A percentile compares a stretch with the other conserved stretches of the same genome.
phyloP scores from a whole-genome alignment of 352 stramenopile genomes.

The Plasmopara muralis region DNA sequence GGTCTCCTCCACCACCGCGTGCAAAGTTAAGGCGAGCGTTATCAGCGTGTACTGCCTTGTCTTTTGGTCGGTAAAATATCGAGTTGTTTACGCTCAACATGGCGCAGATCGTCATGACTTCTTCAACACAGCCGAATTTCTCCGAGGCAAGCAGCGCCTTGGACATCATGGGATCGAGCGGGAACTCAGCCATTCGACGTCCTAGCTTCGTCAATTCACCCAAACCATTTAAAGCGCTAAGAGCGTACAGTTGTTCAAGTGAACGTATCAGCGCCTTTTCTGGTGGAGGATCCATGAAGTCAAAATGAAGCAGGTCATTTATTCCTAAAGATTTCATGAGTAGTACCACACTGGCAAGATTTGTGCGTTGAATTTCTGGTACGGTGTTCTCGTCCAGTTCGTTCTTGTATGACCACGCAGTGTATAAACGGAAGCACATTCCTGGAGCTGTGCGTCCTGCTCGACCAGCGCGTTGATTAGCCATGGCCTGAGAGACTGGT shows the following conservation, averaged over 20 bases:
- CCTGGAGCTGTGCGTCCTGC: slow-evolving; percentile 95
- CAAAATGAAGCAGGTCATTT: slow-evolving; percentile 99
- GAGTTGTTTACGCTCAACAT: slow-evolving; percentile 98
- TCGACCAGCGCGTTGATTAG: slow-evolving; percentile 93
- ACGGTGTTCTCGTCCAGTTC: slow-evolving; percentile 98
- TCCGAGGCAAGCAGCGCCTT: slow-evolving; percentile 90
- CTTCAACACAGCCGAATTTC: slow-evolving; percentile 88
- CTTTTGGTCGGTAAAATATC: slow-evolving; percentile 99
- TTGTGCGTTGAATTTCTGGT: slow-evolving; percentile 96
- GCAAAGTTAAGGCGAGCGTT: slow-evolving; percentile 98
- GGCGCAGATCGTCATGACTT: slow-evolving; percentile 95
- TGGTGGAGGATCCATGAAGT: slow-evolving; percentile 99
- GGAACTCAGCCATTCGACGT: slow-evolving; percentile 95
- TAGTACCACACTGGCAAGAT: slow-evolving; percentile 95
- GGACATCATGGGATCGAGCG: slow-evolving; percentile 92
- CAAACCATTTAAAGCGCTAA: slow-evolving; percentile 98
- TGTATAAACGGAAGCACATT: slow-evolving; percentile 99
- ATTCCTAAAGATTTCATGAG: slow-evolving; percentile 99
- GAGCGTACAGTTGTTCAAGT: slow-evolving; percentile 97
- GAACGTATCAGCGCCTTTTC: slow-evolving; percentile 97
- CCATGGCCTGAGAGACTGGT: slow-evolving; percentile 95
- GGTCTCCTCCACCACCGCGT: slow-evolving; percentile 94
- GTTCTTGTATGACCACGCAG: slow-evolving; percentile 97
- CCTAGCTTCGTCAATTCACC: slow-evolving; percentile 97
- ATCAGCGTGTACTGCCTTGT: slow-evolving; percentile 98